These are phyloP conservation scores for Akanthomyces lecanii DNA, from an alignment of 2,329 filamentous ascomycete genomes.

Conservation along the genomic window DNA sequence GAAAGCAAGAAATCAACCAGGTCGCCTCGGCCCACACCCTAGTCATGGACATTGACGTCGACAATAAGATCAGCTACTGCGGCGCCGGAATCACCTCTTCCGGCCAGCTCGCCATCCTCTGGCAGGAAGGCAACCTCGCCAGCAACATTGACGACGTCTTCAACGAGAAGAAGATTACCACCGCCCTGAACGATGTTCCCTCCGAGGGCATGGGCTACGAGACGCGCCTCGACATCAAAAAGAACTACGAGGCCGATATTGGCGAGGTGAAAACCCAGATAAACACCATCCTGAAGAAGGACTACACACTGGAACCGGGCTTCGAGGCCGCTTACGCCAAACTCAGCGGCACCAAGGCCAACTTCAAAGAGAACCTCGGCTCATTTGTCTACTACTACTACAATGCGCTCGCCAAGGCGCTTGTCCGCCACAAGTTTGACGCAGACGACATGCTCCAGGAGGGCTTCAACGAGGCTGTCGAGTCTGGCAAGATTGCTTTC, in stretches of 20 bases:
- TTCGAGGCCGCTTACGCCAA: constrained; percentile 42
- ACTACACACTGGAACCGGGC: constrained; percentile 44
- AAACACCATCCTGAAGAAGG: constrained; percentile 35
- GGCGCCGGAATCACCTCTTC: constrained; percentile 39
- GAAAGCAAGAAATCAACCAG: constrained; percentile 44
- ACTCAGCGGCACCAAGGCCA: constrained; percentile 30
- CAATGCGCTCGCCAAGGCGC: constrained; percentile 37
- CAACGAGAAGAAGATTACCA: constrained; percentile 33
- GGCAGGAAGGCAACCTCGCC: constrained; percentile 39
- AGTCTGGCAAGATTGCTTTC: constrained; percentile 39
- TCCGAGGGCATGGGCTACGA: constrained; percentile 36
- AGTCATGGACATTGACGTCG: constrained; percentile 44
- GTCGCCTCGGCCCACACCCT: constrained; percentile 41
- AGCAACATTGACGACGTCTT: constrained; percentile 41
- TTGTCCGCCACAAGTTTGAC: constrained; percentile 42
- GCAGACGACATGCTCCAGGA: constrained; percentile 47
- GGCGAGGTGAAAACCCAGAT: constrained; percentile 35
- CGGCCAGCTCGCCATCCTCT: constrained; percentile 46
- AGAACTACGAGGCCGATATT: constrained; percentile 41
- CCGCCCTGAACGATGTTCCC: constrained; percentile 40
- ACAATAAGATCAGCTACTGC: constrained; percentile 39
- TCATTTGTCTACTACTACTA: constrained; percentile 39
- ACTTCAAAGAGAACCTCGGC: constrained; percentile 43
- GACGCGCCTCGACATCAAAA: constrained; percentile 39
- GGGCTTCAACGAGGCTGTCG: constrained; percentile 44